Evolutionary conservation across 495 filamentous ascomycete species (phyloP).

Genomic region (Aspergillus wentii): DNA sequence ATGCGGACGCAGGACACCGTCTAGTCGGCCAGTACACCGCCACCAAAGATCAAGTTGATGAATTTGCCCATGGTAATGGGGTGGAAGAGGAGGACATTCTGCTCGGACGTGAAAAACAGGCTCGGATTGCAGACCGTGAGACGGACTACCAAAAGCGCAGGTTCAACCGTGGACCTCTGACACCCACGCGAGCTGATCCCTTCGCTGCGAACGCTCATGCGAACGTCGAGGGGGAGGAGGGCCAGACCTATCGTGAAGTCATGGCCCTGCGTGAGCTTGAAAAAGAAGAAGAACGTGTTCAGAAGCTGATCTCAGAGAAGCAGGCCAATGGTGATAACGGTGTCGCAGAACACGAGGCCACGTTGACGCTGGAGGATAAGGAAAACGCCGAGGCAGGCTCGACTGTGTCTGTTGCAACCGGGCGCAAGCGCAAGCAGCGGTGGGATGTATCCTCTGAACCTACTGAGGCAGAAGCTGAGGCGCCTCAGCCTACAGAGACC

Average conservation of each 20-base stretch:
- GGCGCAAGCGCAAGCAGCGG: constrained; percentile 84
- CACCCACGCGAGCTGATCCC: constrained; percentile 83
- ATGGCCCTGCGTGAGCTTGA: constrained; percentile 92
- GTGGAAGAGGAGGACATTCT: constrained; percentile 93
- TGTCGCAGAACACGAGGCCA: constrained; percentile 60
- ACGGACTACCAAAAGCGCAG: constrained; percentile 97
- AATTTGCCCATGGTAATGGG: constrained; percentile 80
- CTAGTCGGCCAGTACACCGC: constrained; percentile 97
- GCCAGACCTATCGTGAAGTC: constrained; percentile 81
- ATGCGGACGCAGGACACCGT: constrained; percentile 67
- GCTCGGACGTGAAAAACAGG: constrained; percentile 79
- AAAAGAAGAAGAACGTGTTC: constrained; percentile 87
- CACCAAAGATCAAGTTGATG: constrained; percentile 82
- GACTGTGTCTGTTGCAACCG: constrained; percentile 55
- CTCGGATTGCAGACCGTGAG: constrained; percentile 85
- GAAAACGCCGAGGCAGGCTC: constrained; percentile 68
- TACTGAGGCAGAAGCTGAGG: constrained; percentile 36
- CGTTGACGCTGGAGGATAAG: constrained; percentile 65
- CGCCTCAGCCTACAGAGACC: constrained; percentile 44
- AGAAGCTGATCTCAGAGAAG: constrained; percentile 74
- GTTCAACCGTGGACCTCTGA: constrained; percentile 74
- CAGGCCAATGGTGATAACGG: constrained; percentile 57
- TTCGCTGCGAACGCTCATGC: constrained; percentile 73
- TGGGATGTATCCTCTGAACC: constrained; percentile 72
- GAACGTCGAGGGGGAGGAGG: constrained; percentile 55